Conservation (phyloP, 768 basidiomycete species). For the Panellus pusillus region DNA sequence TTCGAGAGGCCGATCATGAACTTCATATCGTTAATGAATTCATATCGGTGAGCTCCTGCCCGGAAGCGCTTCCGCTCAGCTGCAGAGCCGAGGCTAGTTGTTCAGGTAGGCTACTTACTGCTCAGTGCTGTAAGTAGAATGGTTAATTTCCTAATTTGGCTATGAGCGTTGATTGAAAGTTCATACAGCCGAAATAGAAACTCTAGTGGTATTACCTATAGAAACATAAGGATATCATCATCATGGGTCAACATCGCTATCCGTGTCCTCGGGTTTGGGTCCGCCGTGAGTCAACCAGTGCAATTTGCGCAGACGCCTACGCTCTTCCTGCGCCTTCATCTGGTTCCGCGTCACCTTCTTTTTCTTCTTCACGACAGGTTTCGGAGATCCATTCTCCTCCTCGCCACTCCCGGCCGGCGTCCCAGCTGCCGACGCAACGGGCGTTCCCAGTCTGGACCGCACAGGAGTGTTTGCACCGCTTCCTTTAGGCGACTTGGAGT, state of each 20-base stretch:
- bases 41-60: not conserved
- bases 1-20: too few species aligned
- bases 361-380: constrained; percentile 65
- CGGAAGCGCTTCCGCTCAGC: too few species aligned
- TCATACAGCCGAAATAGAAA: not conserved
- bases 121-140: too few species aligned
- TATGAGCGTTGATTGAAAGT: not conserved
- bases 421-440: constrained; percentile 64
- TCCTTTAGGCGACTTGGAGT: constrained; percentile 66
- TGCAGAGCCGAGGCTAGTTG: too few species aligned
- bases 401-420: constrained; percentile 82
- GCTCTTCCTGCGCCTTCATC: constrained; percentile 84
- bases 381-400: constrained; percentile 52
- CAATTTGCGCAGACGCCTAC: constrained; percentile 76
- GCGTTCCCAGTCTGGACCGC: constrained; percentile 68
- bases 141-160: not conserved
- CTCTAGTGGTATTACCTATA: not conserved
- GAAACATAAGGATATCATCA: not conserved
- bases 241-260: constrained; percentile 47
- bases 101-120: too few species aligned
- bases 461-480: constrained; percentile 72
- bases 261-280: constrained; percentile 79
- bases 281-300: constrained; percentile 85
- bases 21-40: constrained; percentile 6
- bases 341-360: constrained; percentile 93